phyloP scores from a whole-genome alignment of 371 early-diverging fungal genomes.

The Haplosporangium sp. region DNA sequence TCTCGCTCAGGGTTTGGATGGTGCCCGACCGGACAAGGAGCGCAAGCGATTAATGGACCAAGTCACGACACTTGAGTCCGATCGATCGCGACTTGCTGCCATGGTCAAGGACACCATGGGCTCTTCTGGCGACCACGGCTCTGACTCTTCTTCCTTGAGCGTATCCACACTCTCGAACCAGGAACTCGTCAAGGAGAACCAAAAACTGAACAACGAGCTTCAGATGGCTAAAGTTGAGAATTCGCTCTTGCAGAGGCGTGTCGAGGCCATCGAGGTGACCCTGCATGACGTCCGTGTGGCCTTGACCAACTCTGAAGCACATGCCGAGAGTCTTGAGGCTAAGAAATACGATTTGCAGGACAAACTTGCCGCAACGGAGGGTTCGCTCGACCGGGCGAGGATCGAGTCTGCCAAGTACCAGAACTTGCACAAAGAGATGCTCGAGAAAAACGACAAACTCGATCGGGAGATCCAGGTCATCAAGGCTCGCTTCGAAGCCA shows the following conservation, averaged over 20 bases:
- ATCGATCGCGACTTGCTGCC: constrained; percentile 47
- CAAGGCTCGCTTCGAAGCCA: constrained; percentile 54
- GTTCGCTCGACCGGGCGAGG: constrained; percentile 36
- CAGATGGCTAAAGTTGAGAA: constrained; percentile 51
- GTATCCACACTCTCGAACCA: constrained; percentile 21
- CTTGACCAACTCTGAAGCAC: constrained; percentile 42
- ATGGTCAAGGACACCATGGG: constrained; percentile 52
- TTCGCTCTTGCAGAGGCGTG: constrained; percentile 44
- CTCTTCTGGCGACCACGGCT: constrained; percentile 12
- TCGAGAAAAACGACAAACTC: constrained; percentile 46
- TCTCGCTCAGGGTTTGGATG: constrained; percentile 32
- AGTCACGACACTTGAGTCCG: constrained; percentile 44
- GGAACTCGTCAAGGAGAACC: constrained; percentile 40
- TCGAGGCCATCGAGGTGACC: constrained; percentile 51
- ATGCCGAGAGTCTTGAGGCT: constrained; percentile 45
- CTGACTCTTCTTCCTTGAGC: constrained; percentile 7
- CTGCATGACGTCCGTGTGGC: constrained; percentile 54
- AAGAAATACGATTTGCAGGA: constrained; percentile 54
- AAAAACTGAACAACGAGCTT: constrained; percentile 31
- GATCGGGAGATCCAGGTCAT: constrained; percentile 46
- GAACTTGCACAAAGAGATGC: constrained; percentile 46
- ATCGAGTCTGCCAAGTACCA: constrained; percentile 50
- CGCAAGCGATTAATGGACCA: constrained; percentile 51
- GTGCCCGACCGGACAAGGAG: constrained; percentile 48
- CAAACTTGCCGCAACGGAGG: constrained; percentile 37